Conservation (phyloP, 164 flowering plant species). For the Akebia trifoliata region DNA sequence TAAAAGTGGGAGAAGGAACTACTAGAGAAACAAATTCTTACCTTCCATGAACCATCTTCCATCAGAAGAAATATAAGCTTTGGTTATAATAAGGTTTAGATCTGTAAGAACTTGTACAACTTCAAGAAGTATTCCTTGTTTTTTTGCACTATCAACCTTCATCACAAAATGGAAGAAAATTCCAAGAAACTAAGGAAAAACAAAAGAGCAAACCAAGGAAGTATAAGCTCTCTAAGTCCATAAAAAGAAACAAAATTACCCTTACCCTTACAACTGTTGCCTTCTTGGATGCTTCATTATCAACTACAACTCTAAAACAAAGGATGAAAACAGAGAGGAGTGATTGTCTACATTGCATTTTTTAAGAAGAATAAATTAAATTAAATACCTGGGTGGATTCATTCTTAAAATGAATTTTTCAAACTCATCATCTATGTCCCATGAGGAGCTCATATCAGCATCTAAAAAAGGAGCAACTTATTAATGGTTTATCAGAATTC, state of each 20-base stretch:
- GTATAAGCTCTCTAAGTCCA: constrained; percentile 1
- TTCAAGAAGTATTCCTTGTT: constrained; percentile 79
- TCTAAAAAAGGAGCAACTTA: too few relatives aligned
- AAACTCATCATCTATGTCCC: constrained; percentile 81
- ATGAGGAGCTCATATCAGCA: constrained; percentile 43
- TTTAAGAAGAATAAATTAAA: not conserved
- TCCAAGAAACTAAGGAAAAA: constrained; percentile 1
- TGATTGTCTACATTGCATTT: not conserved
- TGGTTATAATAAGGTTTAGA: constrained; percentile 70
- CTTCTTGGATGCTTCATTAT: constrained; percentile 74
- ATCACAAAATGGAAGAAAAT: constrained; percentile 9
- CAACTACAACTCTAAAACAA: constrained; percentile 78
- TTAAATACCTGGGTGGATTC: constrained; percentile 81
- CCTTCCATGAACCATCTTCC: constrained; percentile 99
- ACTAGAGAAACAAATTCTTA: constrained; percentile 18
- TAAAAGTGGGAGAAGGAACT: not conserved
- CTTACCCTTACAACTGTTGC: constrained; percentile 79
- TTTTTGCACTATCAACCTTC: constrained; percentile 91
- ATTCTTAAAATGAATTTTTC: constrained; percentile 78
- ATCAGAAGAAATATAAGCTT: constrained; percentile 92
- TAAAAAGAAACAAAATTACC: constrained; percentile 2
- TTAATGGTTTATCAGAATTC: constrained; percentile 1
- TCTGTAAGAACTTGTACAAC: constrained; percentile 90
- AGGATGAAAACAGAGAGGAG: constrained; percentile 5
- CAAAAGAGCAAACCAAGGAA: constrained; percentile 5